Evolutionary conservation across 306 rosid species (phyloP).

Genomic region (Malus asiatica): DNA sequence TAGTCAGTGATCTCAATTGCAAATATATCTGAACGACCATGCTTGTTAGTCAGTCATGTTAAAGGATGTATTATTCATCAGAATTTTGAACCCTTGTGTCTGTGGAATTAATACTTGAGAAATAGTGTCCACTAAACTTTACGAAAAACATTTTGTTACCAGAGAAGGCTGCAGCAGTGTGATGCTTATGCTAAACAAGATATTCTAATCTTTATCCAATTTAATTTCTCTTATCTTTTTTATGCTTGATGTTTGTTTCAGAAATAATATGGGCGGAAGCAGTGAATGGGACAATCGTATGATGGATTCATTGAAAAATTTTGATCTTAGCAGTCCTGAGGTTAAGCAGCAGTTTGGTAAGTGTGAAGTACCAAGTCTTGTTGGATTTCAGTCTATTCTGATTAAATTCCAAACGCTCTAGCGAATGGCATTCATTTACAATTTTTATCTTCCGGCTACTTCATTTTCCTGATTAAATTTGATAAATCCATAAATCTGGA

Average conservation of each 20-base stretch:
- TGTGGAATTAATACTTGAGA: neutral
- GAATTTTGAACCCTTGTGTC: neutral
- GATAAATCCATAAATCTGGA: neutral
- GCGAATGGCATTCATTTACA: neutral
- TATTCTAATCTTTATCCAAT: neutral
- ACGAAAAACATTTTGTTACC: neutral
- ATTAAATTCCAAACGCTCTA: neutral
- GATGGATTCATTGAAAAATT: constrained; percentile 88
- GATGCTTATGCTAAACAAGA: neutral
- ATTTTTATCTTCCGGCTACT: neutral
- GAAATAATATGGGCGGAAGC: constrained; percentile 79
- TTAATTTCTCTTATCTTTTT: neutral
- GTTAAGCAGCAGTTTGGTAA: constrained; percentile 96
- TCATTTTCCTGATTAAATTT: neutral
- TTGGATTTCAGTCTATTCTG: neutral
- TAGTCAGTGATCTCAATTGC: neutral
- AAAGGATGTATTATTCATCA: neutral
- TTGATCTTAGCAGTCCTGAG: constrained; percentile 93
- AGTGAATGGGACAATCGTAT: constrained; percentile 77
- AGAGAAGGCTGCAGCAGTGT: neutral
- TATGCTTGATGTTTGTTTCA: constrained; percentile 23
- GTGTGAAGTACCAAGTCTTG: constrained; percentile 10
- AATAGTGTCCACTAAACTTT: neutral
- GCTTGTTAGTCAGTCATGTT: neutral
- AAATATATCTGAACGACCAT: neutral